phyloP scores from a whole-genome alignment of 2,329 filamentous ascomycete genomes.

The Botryotinia narcissicola region DNA sequence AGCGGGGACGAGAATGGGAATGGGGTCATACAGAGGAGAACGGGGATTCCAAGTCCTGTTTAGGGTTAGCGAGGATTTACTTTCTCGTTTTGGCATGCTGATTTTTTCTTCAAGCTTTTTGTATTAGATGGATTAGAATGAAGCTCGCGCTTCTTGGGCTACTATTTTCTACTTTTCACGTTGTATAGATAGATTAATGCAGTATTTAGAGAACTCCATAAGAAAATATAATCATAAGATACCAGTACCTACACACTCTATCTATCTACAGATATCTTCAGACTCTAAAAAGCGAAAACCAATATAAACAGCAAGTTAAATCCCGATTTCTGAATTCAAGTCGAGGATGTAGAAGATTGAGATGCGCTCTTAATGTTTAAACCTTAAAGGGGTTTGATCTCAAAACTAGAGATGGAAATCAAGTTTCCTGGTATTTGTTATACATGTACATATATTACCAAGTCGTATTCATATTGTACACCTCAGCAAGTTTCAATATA shows the following conservation, averaged over 20 bases:
- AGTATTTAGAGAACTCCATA: not conserved
- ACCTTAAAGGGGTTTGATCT: too few species aligned
- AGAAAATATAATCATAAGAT: not conserved
- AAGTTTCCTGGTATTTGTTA: too few species aligned
- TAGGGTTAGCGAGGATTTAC: not conserved
- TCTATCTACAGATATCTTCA: too few species aligned
- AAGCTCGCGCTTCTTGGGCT: not conserved
- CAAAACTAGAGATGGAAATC: too few species aligned
- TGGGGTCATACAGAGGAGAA: not conserved
- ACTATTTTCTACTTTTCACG: not conserved
- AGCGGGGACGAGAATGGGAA: not conserved
- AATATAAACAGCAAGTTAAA: not conserved
- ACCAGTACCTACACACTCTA: not conserved
- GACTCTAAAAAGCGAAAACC: not conserved
- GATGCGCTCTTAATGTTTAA: too few species aligned
- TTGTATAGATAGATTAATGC: not conserved
- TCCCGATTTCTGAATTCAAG: too few species aligned
- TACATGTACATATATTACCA: too few species aligned
- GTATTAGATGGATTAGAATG: not conserved
- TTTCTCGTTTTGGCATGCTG: conserved; percentile 3
- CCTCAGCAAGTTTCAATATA: too few species aligned
- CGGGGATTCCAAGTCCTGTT: not conserved
- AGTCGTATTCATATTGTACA: too few species aligned
- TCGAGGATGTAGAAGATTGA: too few species aligned
- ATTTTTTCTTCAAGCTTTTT: not conserved